Base-by-base conservation (phyloP, 169 alveolate genomes). In the Pseudocohnilembus persalinus region DNA sequence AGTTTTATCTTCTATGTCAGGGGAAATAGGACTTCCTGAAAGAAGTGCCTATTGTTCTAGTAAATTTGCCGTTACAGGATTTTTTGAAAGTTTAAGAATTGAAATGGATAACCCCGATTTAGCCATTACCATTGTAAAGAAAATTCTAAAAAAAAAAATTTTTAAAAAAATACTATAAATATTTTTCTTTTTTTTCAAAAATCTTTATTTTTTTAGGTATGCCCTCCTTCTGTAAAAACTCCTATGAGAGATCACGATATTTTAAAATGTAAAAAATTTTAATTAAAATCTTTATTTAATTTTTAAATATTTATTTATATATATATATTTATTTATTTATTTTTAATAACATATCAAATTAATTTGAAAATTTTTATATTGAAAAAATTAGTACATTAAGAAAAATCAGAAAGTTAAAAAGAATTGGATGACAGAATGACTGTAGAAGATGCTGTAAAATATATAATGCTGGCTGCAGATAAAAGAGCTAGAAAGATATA, bases 11-110 rank as follows among this genome's bases (percentile, higher is more conserved):
- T 86, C 93, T 35, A 83, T 90, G 4, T 92, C 96, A 26, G 96
- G 96, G 24, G 96, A 92, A 75, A 82, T 92, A 20, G 96, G 94
- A 27, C 87, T 92, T n/a, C 93, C 92, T 29, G 90, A 81, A 32
- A 83, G 94, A 85, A 90, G 90, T 28, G 93, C 92, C 31, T 92
- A 92, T 75, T 92, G 96, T 63, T 87, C 93, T 33, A 85, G 93
- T 29, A 92, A 92, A 74, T 90, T 92, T 73, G 96, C 94, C 33
- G 94, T 92, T 29, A 92, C 94, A 29, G 96, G 96, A 1, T 92
- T 92, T 84, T 92, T 92, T 76, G 96, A 92, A 81, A 80, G 92
- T 32, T 74, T 92, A 27, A 49, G 93, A 72, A 90, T 87, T 35
- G 96, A 92, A 77, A 26, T 90, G 32, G 84, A 88, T 32, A 82